Conservation (phyloP, 441 rosid genomes). For the Eruca vesicaria region DNA sequence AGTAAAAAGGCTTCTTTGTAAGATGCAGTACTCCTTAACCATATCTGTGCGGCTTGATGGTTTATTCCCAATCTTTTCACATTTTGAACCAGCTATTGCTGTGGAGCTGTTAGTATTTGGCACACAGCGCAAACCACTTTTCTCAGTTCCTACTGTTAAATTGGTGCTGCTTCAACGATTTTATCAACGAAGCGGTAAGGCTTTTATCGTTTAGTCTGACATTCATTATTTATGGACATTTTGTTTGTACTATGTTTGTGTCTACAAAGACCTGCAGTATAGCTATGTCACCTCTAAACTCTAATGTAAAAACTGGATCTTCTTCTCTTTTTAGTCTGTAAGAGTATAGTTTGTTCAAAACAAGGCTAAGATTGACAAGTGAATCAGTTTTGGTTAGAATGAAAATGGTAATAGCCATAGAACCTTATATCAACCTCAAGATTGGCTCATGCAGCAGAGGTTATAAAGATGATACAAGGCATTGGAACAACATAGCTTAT, state of each 20-base stretch:
- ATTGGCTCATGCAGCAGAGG: slow-evolving; percentile 6
- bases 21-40: neutral
- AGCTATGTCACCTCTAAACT: neutral
- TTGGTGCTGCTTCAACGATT: no score
- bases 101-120: neutral
- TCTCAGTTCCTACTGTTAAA: neutral
- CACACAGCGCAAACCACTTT: neutral
- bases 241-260: neutral
- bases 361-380: neutral
- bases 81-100: neutral
- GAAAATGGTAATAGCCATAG: neutral
- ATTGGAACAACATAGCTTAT: neutral
- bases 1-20: neutral
- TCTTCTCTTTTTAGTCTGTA: no score
- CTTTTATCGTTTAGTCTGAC: no score
- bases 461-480: slow-evolving; percentile 16
- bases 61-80: neutral
- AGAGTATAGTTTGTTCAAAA: no score
- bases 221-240: neutral
- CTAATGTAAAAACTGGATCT: neutral
- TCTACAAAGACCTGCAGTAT: neutral
- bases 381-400: neutral
- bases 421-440: neutral
- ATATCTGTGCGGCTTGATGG: neutral
- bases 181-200: no score